These are phyloP conservation scores for Exophiala alcalophila DNA, from an alignment of 2,329 filamentous ascomycete species.

Conservation along the genomic window DNA sequence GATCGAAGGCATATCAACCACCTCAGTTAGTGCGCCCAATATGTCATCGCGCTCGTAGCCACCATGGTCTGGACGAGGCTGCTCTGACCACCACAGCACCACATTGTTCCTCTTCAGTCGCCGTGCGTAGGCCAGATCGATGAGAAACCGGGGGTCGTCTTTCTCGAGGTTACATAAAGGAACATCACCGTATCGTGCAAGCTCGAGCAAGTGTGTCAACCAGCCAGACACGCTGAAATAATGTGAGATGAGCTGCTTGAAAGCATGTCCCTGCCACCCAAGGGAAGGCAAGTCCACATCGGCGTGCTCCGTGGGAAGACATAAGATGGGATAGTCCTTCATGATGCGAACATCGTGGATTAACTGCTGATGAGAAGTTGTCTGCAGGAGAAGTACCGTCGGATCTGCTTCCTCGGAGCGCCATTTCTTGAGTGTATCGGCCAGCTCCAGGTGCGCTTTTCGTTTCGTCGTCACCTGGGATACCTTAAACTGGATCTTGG, in stretches of 20 bases:
- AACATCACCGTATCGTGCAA: conserved; percentile 89
- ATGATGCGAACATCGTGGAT: conserved; percentile 81
- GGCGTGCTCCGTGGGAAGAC: conserved; percentile 74
- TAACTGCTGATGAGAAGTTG: conserved; percentile 75
- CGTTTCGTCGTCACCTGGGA: conserved; percentile 84
- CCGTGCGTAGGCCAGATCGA: conserved; percentile 91
- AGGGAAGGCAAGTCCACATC: conserved; percentile 88
- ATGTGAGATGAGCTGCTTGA: conserved; percentile 79
- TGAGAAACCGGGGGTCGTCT: conserved; percentile 90
- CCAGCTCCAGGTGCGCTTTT: conserved; percentile 83
- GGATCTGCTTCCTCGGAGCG: conserved; percentile 78
- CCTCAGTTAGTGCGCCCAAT: conserved; percentile 71
- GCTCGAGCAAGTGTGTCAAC: conserved; percentile 81
- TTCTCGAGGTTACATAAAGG: conserved; percentile 93
- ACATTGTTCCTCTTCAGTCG: conserved; percentile 87
- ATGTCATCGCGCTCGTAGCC: conserved; percentile 94
- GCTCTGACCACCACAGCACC: conserved; percentile 93
- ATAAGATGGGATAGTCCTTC: conserved; percentile 78
- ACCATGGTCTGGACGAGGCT: conserved; percentile 85
- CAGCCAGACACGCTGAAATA: conserved; percentile 92
- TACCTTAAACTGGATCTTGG: conserved; percentile 78
- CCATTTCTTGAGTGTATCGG: conserved; percentile 85
- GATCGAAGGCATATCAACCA: conserved; percentile 84
- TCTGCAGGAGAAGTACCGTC: conserved; percentile 83
- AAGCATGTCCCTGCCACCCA: conserved; percentile 88